Percentiles rank a stretch among this genome's conserved stretches.
These are phyloP conservation scores for Paracorniculantispora psalliotae DNA, from an alignment of 2,329 filamentous ascomycete genomes.

Conservation along the genomic window DNA sequence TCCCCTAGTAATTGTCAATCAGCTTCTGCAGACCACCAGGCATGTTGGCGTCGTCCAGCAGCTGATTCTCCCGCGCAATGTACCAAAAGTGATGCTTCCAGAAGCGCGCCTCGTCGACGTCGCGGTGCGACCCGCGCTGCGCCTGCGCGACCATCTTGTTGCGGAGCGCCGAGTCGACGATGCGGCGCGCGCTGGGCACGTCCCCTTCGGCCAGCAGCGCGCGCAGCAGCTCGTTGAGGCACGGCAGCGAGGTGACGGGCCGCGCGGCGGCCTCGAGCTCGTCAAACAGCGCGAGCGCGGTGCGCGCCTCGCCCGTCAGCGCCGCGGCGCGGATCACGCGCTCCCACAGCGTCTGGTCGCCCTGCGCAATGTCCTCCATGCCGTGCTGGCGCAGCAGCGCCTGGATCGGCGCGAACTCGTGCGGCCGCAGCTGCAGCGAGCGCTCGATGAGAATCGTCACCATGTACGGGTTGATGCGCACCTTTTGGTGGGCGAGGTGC, in stretches of 20 bases:
- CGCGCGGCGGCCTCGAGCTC: slow-evolving; percentile 36
- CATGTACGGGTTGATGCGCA: slow-evolving; percentile 58
- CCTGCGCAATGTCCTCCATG: slow-evolving; percentile 28
- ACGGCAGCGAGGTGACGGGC: slow-evolving; percentile 37
- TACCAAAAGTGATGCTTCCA: slow-evolving; percentile 50
- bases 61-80: slow-evolving; percentile 35
- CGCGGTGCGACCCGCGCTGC: slow-evolving; percentile 14
- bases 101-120: slow-evolving; percentile 26
- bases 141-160: slow-evolving; percentile 21
- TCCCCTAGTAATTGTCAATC: slow-evolving; percentile 4
- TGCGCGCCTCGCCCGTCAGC: slow-evolving; percentile 41
- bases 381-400: slow-evolving; percentile 54
- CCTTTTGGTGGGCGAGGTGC: slow-evolving; percentile 52
- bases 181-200: slow-evolving; percentile 24
- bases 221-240: slow-evolving; percentile 39
- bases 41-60: slow-evolving; percentile 28
- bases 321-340: slow-evolving; percentile 65
- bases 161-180: slow-evolving; percentile 28
- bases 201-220: slow-evolving; percentile 24
- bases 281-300: slow-evolving; percentile 46
- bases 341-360: slow-evolving; percentile 65
- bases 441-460: slow-evolving; percentile 69
- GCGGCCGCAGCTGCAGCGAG: slow-evolving; percentile 55
- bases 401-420: slow-evolving; percentile 56
- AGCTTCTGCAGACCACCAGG: slow-evolving; percentile 15